Conservation (phyloP, 1,284 basidiomycete genomes). For the Sanguinoderma infundibulare region DNA sequence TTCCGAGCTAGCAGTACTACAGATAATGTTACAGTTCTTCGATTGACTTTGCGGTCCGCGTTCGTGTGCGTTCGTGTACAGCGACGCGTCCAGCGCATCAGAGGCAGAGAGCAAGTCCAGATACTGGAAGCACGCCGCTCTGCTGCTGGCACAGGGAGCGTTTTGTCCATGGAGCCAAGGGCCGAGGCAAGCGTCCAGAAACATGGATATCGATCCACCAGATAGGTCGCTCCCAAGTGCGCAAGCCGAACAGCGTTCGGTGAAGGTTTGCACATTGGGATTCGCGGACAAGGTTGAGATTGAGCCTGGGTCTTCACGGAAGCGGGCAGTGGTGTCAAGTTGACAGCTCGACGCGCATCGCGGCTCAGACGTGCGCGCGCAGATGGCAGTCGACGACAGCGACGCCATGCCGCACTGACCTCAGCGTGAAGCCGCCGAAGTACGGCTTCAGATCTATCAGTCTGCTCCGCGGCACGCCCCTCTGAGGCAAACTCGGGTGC, state of each 20-base stretch:
- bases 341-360: constrained; percentile 6
- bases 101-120: background rate
- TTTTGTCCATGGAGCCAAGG: constrained; percentile 4
- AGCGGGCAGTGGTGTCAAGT: background rate
- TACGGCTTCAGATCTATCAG: background rate
- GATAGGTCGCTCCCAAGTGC: background rate
- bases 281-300: background rate
- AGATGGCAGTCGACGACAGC: constrained; percentile 23
- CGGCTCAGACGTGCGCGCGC: background rate
- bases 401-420: constrained; percentile 10
- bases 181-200: constrained; percentile 1
- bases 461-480: background rate
- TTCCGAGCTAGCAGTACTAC: constrained; percentile 1
- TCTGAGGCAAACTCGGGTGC: background rate
- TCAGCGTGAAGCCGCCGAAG: constrained; percentile 22
- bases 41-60: background rate
- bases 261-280: background rate
- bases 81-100: background rate
- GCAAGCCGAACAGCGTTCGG: background rate
- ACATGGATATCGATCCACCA: background rate
- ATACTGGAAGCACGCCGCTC: background rate
- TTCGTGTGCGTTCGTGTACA: background rate
- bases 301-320: background rate
- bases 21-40: constrained; percentile 5
- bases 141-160: background rate